Evolutionary conservation across 345 rosid genomes (phyloP).

Genomic region (Eucalyptus curtisii): DNA sequence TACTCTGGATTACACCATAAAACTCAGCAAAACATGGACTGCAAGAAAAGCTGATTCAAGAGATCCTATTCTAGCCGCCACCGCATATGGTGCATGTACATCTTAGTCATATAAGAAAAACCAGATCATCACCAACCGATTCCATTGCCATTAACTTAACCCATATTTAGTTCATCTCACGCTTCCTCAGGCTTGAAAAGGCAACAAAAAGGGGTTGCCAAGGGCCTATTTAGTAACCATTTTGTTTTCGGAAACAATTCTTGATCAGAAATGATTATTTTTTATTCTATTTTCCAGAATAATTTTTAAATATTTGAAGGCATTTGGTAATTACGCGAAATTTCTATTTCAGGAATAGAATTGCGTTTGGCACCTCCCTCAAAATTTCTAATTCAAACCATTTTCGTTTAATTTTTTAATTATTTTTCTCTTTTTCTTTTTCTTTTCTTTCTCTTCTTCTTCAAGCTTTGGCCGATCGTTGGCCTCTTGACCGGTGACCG

Average conservation of each 20-base stretch:
- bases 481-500: fast-evolving
- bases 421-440: fast-evolving
- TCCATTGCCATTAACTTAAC: background rate
- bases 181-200: background rate
- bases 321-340: fast-evolving
- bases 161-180: background rate
- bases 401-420: too few relatives aligned
- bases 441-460: too few relatives aligned
- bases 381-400: too few relatives aligned
- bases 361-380: too few relatives aligned
- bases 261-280: fast-evolving
- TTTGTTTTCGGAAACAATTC: fast-evolving
- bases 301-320: too few relatives aligned
- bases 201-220: background rate
- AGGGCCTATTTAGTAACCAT: too few relatives aligned
- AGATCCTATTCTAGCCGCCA: background rate
- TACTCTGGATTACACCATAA: background rate
- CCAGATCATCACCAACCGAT: background rate
- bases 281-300: fast-evolving
- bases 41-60: background rate
- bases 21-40: background rate
- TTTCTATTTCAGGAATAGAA: fast-evolving
- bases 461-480: too few relatives aligned
- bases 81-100: too few relatives aligned
- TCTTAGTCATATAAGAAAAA: background rate